These are phyloP conservation scores for Metschnikowia cubensis DNA, from an alignment of 805 yeast species.

Conservation along the genomic window DNA sequence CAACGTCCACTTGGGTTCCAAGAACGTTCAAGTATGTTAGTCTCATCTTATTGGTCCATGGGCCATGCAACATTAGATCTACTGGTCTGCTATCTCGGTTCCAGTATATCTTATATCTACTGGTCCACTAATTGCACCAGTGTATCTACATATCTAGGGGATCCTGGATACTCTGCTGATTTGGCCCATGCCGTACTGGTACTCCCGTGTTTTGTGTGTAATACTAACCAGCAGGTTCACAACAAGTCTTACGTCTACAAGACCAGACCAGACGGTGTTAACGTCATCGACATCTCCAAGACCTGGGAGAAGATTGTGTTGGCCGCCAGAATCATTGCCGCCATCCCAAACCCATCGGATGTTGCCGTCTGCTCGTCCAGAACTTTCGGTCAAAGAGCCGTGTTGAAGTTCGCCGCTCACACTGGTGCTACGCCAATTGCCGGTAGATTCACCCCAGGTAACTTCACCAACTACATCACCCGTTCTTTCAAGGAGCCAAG, in stretches of 20 bases:
- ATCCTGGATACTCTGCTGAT: too few relatives aligned
- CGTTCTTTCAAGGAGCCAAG: slow-evolving; percentile 99
- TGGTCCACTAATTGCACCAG: too few relatives aligned
- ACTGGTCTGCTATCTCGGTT: too few relatives aligned
- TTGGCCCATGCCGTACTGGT: too few relatives aligned
- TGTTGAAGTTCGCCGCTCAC: slow-evolving; percentile 98
- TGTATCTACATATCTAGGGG: too few relatives aligned
- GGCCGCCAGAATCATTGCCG: slow-evolving; percentile 99
- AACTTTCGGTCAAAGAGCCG: slow-evolving; percentile 99
- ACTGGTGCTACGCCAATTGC: slow-evolving; percentile 99
- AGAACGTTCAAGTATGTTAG: slow-evolving; percentile 94
- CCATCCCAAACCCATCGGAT: slow-evolving; percentile 97
- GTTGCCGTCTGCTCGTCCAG: slow-evolving; percentile 98
- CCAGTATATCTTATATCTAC: too few relatives aligned
- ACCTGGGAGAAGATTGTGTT: slow-evolving; percentile 99
- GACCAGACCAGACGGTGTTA: slow-evolving; percentile 99
- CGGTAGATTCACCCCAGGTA: slow-evolving; percentile 99
- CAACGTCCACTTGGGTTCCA: slow-evolving; percentile 98
- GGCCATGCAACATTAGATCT: too few relatives aligned
- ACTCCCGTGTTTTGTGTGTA: background rate
- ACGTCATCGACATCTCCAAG: slow-evolving; percentile 96
- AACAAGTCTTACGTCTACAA: slow-evolving; percentile 95
- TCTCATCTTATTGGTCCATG: background rate
- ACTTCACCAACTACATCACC: slow-evolving; percentile 99
- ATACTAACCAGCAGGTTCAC: slow-evolving; percentile 57